Evolutionary conservation across 495 filamentous ascomycete genomes (phyloP).

Genomic region (Aspergillus mulundensis): DNA sequence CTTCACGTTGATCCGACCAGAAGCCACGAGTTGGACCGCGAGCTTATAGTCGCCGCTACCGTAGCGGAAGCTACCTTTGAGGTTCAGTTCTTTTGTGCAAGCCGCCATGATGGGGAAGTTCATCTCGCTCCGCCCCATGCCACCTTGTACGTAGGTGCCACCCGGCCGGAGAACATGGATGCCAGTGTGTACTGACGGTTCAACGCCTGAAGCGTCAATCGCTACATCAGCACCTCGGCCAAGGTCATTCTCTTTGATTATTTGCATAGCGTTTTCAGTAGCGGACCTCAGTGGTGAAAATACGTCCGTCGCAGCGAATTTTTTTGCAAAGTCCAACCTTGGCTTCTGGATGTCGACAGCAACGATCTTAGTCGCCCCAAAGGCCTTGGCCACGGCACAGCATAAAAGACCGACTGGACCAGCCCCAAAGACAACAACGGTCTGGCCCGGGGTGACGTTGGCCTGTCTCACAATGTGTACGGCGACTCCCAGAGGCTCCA

Average conservation of each 20-base stretch:
- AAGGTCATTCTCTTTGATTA: slow-evolving; percentile 43
- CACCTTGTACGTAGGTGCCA: slow-evolving; percentile 58
- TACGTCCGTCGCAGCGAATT: slow-evolving; percentile 42
- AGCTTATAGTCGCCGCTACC: slow-evolving; percentile 53
- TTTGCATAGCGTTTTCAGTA: slow-evolving; percentile 36
- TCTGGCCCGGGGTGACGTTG: slow-evolving; percentile 41
- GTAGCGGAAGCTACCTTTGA: slow-evolving; percentile 54
- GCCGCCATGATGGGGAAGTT: slow-evolving; percentile 53
- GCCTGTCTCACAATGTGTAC: slow-evolving; percentile 52
- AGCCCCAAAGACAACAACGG: slow-evolving; percentile 52
- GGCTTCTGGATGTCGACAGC: slow-evolving; percentile 50
- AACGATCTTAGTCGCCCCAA: slow-evolving; percentile 50
- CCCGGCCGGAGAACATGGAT: slow-evolving; percentile 49
- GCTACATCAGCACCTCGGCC: slow-evolving; percentile 51
- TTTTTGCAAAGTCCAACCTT: slow-evolving; percentile 51
- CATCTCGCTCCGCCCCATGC: slow-evolving; percentile 55
- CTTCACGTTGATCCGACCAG: slow-evolving; percentile 49
- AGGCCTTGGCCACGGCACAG: slow-evolving; percentile 49
- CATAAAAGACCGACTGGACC: slow-evolving; percentile 54
- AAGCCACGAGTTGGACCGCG: slow-evolving; percentile 47
- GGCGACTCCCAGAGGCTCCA: slow-evolving; percentile 53
- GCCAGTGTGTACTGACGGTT: slow-evolving; percentile 49
- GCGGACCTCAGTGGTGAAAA: slow-evolving; percentile 37
- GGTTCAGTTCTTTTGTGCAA: slow-evolving; percentile 50
- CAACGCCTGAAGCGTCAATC: slow-evolving; percentile 55